phyloP scores from a whole-genome alignment of 805 yeast species.

The Jamesozyma hellenica region DNA sequence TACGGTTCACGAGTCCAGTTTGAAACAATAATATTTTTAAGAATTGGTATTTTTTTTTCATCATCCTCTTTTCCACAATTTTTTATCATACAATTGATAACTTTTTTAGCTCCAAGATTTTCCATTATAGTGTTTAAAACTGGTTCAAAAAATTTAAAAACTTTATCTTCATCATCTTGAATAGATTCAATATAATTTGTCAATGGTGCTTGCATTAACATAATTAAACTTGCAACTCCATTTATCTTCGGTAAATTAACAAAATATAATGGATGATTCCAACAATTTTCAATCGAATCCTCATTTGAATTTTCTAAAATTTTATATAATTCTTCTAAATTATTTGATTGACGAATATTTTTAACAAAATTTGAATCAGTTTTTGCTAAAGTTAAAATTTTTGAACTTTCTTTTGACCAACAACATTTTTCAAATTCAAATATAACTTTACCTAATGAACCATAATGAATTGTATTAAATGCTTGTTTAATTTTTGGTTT shows the following conservation, averaged over 20 bases:
- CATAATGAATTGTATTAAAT: conserved; percentile 44
- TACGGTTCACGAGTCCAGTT: conserved; percentile 77
- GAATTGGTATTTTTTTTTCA: conserved; percentile 25
- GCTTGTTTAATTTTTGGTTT: conserved; percentile 38
- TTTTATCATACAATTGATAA: conserved; percentile 4
- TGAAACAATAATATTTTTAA: conserved; percentile 39
- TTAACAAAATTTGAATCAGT: conserved; percentile 10
- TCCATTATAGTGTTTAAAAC: conserved; percentile 23
- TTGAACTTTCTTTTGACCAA: conserved; percentile 49
- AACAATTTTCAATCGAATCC: conserved; percentile 27
- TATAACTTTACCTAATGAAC: conserved; percentile 63
- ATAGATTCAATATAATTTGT: conserved; percentile 49
- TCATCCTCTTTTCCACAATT: background rate
- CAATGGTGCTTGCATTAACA: conserved; percentile 62
- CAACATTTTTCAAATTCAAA: conserved; percentile 54
- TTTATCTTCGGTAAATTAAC: conserved; percentile 47
- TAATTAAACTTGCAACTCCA: conserved; percentile 45
- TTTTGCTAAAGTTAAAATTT: conserved; percentile 38
- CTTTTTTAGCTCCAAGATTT: conserved; percentile 10
- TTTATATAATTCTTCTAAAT: conserved; percentile 11
- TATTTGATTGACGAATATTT: conserved; percentile 13
- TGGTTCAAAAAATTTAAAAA: conserved; percentile 54
- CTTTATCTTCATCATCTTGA: conserved; percentile 39
- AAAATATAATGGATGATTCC: conserved; percentile 53
- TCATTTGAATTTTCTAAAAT: conserved; percentile 1